phyloP scores from a whole-genome alignment of 345 rosid species.

The Hibiscus mutabilis region DNA sequence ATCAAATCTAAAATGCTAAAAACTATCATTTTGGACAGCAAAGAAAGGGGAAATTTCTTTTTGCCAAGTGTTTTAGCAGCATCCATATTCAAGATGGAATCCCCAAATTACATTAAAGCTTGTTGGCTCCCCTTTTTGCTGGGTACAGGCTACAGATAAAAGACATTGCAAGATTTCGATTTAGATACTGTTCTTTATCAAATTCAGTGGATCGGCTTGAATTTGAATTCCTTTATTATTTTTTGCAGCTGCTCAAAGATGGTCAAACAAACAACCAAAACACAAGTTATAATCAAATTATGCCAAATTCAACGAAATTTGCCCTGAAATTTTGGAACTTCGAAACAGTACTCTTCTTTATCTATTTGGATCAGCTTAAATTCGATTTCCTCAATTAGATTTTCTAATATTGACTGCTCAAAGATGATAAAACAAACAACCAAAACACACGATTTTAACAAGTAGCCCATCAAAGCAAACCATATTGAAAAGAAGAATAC shows the following conservation, averaged over 20 bases:
- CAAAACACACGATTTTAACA: neutral
- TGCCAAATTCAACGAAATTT: neutral
- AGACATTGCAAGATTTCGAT: conserved; percentile 46
- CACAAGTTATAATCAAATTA: neutral
- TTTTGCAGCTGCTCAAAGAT: neutral
- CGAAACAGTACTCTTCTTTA: neutral
- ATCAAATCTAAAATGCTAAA: neutral
- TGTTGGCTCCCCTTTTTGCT: conserved; percentile 38
- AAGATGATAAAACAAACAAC: neutral
- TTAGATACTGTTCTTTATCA: conserved; percentile 5
- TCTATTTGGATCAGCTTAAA: neutral
- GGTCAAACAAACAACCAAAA: neutral
- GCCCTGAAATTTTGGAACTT: neutral
- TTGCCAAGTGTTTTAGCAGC: neutral
- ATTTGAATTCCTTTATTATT: neutral
- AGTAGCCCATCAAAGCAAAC: no score
- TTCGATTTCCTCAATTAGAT: neutral
- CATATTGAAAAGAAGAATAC: no score
- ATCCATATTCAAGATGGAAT: neutral
- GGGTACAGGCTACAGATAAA: conserved; percentile 63
- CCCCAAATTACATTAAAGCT: neutral
- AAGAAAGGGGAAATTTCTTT: neutral
- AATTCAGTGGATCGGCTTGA: conserved; percentile 4
- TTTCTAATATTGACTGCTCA: neutral
- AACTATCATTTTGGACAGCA: neutral